Evolutionary conservation across 176 grass and related monocot species (phyloP).

Genomic region (Zoysia pacifica): DNA sequence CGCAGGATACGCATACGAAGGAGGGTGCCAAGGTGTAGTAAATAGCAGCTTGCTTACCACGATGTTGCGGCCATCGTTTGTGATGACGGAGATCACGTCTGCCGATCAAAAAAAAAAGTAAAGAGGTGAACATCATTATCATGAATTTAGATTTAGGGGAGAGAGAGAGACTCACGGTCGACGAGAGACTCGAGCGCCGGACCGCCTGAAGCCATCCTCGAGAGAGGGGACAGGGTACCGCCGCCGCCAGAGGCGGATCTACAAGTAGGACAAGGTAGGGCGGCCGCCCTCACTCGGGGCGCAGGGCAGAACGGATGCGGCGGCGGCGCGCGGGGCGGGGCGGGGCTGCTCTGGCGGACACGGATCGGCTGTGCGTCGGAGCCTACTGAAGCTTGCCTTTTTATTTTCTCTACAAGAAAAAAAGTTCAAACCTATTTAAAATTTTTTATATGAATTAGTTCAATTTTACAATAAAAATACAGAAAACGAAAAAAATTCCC

Average conservation of each 20-base stretch:
- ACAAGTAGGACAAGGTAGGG: too few species aligned
- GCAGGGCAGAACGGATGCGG: too few species aligned
- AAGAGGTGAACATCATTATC: neutral
- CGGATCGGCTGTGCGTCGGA: too few species aligned
- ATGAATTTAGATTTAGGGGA: neutral
- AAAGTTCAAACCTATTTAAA: too few species aligned
- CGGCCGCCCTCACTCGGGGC: too few species aligned
- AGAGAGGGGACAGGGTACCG: neutral
- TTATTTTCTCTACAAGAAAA: too few species aligned
- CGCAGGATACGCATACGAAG: neutral
- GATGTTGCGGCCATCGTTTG: constrained; percentile 95
- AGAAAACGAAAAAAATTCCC: too few species aligned
- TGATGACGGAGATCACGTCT: constrained; percentile 94
- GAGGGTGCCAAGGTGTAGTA: neutral
- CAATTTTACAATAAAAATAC: too few species aligned
- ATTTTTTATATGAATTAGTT: too few species aligned
- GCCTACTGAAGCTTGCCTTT: too few species aligned
- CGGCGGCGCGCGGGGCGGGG: too few species aligned
- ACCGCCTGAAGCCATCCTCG: constrained; percentile 44
- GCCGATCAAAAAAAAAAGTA: neutral
- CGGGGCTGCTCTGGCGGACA: too few species aligned
- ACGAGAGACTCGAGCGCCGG: constrained; percentile 68
- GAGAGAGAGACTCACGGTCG: constrained; percentile 29
- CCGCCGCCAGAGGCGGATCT: neutral
- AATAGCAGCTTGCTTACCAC: constrained; percentile 51